These are phyloP conservation scores for Globisporangium cylindrosporum DNA, from an alignment of 352 stramenopile species.

Conservation along the genomic window DNA sequence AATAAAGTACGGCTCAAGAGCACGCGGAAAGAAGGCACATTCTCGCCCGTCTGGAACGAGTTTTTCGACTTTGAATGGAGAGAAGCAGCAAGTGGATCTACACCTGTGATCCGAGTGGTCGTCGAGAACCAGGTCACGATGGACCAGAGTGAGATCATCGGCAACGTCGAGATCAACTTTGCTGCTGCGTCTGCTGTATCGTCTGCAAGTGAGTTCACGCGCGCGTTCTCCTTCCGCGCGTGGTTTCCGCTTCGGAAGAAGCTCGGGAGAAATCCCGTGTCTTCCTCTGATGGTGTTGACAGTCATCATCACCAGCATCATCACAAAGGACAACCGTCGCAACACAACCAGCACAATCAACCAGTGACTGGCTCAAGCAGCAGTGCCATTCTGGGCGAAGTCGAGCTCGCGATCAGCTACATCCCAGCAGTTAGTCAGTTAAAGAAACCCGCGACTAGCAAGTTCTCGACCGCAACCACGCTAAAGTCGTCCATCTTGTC, in stretches of 20 bases:
- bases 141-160: constrained; percentile 66
- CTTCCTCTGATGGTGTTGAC: constrained; percentile 2
- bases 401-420: constrained; percentile 51
- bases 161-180: constrained; percentile 48
- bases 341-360: background rate
- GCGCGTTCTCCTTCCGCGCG: constrained; percentile 39
- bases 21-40: constrained; percentile 63
- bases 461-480: constrained; percentile 17
- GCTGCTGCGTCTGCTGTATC: background rate
- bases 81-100: constrained; percentile 10
- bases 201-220: constrained; percentile 1
- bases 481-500: constrained; percentile 55
- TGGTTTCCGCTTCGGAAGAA: constrained; percentile 53
- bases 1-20: constrained; percentile 57
- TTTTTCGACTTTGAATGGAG: constrained; percentile 75
- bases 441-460: constrained; percentile 4
- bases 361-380: constrained; percentile 16
- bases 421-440: constrained; percentile 17
- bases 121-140: constrained; percentile 66
- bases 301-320: constrained; percentile 12
- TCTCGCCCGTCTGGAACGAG: constrained; percentile 71
- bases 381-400: constrained; percentile 31
- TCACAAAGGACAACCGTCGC: constrained; percentile 3
- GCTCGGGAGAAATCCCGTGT: background rate
- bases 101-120: constrained; percentile 32